Percentiles rank a stretch among this genome's conserved stretches.
These are phyloP conservation scores for Eutypa lata DNA, from an alignment of 2,329 filamentous ascomycete genomes.

Conservation along the genomic window DNA sequence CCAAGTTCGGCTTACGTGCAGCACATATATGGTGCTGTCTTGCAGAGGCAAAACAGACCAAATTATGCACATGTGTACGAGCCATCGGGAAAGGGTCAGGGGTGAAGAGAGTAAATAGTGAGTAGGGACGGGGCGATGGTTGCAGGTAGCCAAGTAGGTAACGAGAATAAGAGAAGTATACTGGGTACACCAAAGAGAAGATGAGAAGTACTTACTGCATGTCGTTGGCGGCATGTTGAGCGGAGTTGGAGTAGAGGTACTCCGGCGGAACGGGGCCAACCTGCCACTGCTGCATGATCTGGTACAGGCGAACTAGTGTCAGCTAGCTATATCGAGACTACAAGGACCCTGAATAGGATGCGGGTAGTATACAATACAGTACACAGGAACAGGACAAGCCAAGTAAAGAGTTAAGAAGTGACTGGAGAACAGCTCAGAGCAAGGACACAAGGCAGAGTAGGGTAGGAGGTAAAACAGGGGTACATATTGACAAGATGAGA, in stretches of 20 bases:
- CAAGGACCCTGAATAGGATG: background rate
- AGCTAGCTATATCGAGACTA: conserved; percentile 16
- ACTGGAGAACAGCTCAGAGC: background rate
- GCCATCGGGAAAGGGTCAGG: conserved; percentile 17
- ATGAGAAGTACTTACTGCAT: conserved; percentile 54
- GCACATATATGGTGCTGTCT: conserved; percentile 19
- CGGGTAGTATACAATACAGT: background rate
- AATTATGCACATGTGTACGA: conserved; percentile 16
- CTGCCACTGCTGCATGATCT: conserved; percentile 62
- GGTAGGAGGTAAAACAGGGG: background rate
- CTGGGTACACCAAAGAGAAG: conserved; percentile 10
- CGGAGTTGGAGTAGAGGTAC: conserved; percentile 53
- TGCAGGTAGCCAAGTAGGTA: conserved; percentile 12
- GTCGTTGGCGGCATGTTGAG: conserved; percentile 49
- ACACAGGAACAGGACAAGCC: background rate
- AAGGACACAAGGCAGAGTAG: background rate
- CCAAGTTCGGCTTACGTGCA: conserved; percentile 18
- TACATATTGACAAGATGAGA: background rate
- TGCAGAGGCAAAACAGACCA: conserved; percentile 11
- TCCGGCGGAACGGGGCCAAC: conserved; percentile 55
- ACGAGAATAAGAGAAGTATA: conserved; percentile 26
- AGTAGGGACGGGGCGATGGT: conserved; percentile 2
- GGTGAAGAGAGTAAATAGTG: conserved; percentile 5
- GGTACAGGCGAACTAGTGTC: conserved; percentile 27
- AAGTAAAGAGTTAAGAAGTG: background rate